Evolutionary conservation across 116 monocot genomes (phyloP).

Genomic region (Papilionanthe hybrid): DNA sequence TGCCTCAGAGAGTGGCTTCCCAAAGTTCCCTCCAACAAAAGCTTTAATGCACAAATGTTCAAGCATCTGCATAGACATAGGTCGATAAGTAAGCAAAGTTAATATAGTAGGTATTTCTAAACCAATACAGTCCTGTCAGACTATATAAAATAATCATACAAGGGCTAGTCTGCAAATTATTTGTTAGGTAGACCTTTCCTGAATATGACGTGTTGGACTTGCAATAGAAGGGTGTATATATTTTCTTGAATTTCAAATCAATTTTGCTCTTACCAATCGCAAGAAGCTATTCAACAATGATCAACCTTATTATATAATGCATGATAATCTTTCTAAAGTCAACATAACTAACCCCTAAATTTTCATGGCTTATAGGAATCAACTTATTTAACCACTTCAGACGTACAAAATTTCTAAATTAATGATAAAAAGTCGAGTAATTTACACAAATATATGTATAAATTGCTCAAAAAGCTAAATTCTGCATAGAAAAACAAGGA

Average conservation of each 20-base stretch:
- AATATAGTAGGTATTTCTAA: not conserved
- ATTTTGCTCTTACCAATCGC: not conserved
- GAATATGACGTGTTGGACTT: not conserved
- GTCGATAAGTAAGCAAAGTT: conserved; percentile 6
- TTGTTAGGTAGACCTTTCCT: not conserved
- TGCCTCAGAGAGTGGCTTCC: conserved; percentile 44
- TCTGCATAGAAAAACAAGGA: no score
- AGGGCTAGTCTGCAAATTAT: not conserved
- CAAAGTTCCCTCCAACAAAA: conserved; percentile 50
- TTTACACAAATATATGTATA: no score
- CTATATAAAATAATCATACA: not conserved
- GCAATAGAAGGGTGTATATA: not conserved
- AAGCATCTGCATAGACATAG: conserved; percentile 31
- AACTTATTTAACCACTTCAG: no score
- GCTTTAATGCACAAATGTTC: conserved; percentile 28
- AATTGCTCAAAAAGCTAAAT: no score
- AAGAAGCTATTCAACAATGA: no score
- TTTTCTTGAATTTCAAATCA: not conserved
- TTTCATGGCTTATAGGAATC: no score
- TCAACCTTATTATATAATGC: no score
- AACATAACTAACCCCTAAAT: no score
- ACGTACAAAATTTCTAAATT: no score
- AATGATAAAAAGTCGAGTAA: no score
- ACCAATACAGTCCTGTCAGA: not conserved
- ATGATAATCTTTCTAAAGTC: no score